phyloP scores from a whole-genome alignment of 2,329 filamentous ascomycete genomes.

The Arachnomyces sp. region DNA sequence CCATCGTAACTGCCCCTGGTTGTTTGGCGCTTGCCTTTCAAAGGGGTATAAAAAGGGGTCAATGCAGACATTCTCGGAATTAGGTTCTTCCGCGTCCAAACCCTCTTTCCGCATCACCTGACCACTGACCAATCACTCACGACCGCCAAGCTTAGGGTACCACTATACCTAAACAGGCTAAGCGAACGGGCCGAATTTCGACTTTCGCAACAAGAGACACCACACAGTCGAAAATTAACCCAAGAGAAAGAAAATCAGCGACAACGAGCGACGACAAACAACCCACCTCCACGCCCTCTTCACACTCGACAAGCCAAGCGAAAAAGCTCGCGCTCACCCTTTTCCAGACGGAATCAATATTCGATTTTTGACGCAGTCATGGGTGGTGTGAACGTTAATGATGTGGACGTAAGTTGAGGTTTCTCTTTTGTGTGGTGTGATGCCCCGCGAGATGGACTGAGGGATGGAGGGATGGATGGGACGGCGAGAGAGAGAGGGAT shows the following conservation, averaged over 20 bases:
- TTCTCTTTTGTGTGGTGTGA: constrained; percentile 14
- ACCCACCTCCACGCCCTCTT: background rate
- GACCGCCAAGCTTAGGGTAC: constrained; percentile 27
- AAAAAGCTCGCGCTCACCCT: constrained; percentile 22
- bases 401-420: constrained; percentile 50
- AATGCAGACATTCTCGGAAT: too few relatives aligned
- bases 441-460: too few relatives aligned
- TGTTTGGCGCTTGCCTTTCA: background rate
- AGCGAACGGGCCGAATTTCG: constrained; percentile 27
- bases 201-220: too few relatives aligned
- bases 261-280: constrained; percentile 13
- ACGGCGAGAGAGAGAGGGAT: background rate
- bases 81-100: too few relatives aligned
- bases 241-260: constrained; percentile 10
- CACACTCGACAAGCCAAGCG: constrained; percentile 27
- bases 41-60: background rate
- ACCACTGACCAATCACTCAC: background rate
- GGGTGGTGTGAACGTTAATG: constrained; percentile 59
- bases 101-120: background rate
- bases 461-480: too few relatives aligned
- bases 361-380: constrained; percentile 46
- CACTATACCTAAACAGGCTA: constrained; percentile 33
- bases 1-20: constrained; percentile 1
- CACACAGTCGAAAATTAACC: constrained; percentile 5
- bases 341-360: constrained; percentile 21